Evolutionary conservation across 306 rosid species (phyloP), one percentile per base, ranked within the genome.

Genomic region (Fagus sylvatica): DNA sequence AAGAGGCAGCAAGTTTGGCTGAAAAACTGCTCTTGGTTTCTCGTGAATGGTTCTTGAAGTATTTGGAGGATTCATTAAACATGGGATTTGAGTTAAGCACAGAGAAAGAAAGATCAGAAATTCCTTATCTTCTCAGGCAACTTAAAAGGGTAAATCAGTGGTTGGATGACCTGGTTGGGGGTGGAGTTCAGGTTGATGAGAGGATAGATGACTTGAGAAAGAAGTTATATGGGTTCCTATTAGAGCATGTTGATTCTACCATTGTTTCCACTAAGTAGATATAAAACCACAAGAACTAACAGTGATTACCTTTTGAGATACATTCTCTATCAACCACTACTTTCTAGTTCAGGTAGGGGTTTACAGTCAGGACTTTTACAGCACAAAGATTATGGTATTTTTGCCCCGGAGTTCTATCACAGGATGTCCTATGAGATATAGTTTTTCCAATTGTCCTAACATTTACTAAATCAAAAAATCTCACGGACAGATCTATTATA

Each of bases 71-170:
- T 41, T 85, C 91, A 0, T 53, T 88, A 3, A 55, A 60, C 7
- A 70, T 49, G 32, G 85, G 79, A 82, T 86, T 87, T 13, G 90
- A 85, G 66, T n/a, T 79, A 69, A 84, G 74, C 34, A 80, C 80
- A 73, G 87, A 64, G 43, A 82, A 77, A 78, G 82, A 60, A 54
- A 64, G 78, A 19, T 22, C 74, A 6, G 91, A 88, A 30, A 69
- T 76, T 36, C 76, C 85, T 11, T 34, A 85, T 77, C 90, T 91
- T 75, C 84, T 90, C 12, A 81, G 90, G 71, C 97, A 88, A 75
- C 94, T 92, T 12, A 88, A 83, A 75, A 81, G 77, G 57, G 97
- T 92, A 33, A 88, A 87, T 79, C 71, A 76, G 34, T 90, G 97
- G 97, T 79, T 92, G 76, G 92, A 90, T n/a, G 77, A 70, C 65